Evolutionary conservation across 257 asterid species (phyloP), one percentile per base, ranked within the genome.

Genomic region (Plantago major): DNA sequence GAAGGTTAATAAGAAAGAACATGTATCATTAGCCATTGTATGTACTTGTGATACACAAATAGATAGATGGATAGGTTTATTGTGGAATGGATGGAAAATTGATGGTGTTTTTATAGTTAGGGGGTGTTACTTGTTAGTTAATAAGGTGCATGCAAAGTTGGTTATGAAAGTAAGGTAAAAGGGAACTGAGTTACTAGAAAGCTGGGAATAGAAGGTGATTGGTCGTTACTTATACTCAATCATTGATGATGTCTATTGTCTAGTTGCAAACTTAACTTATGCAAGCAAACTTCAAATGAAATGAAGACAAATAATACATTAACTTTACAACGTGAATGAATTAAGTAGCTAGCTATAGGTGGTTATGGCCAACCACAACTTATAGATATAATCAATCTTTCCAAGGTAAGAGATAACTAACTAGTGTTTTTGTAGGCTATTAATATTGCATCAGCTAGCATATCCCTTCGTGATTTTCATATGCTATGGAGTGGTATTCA

Each of bases 221-320:
- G 58, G 58, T 53, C 42, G 58, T 53, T 53, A 53, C 58, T 53
- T 53, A 16, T 18, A 52, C 57, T 52, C 38, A 33, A 33, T 33
- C 40, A 33, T 33, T 33, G 38, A 52, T 3, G 28, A 51, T 15
- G 38, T 16, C 7, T 17, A 19, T 49, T 49, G 28, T 17, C 22
- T 10, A 22, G 22, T 19, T 47, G 53, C 28, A 5, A 16, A 18
- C 7, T 15, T 17, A 16, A 18, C 7, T 15, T 17, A 22, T 19
- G 30, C 58, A 13, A 10, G 28, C 14, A 4, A 10, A 10, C 11
- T 51, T 33, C 8, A 51, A 19, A 51, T 30, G 26, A 22, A 22
- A 22, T 22, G 26, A 22, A 22, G 26, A 22, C 26, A 22, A n/a
- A 22, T 22, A 22, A 22, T 22, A 22, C 26, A 22, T 22, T 2